Percentiles rank a stretch among this genome's conserved stretches.
phyloP scores from a whole-genome alignment of 257 asterid genomes.

The Solanum pinnatisectum region DNA sequence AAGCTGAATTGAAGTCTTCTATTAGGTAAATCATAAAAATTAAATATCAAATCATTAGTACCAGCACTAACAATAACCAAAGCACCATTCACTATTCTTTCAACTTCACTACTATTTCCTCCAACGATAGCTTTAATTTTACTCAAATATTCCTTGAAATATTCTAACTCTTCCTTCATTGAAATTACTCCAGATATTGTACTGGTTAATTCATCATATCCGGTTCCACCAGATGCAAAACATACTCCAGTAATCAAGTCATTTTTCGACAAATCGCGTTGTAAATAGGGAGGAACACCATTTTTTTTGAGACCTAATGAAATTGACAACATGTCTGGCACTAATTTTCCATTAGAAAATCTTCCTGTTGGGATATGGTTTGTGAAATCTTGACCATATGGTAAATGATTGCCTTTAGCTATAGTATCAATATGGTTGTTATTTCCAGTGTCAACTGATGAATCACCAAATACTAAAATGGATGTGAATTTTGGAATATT shows the following conservation, averaged over 20 bases:
- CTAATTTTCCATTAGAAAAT: slow-evolving; percentile 5
- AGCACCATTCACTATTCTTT: neutral
- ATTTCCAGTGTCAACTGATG: slow-evolving; percentile 9
- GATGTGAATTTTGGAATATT: neutral
- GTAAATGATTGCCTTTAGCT: neutral
- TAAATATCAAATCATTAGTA: slow-evolving; percentile 5
- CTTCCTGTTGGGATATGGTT: neutral
- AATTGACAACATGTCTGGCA: neutral
- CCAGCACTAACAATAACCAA: slow-evolving; percentile 9
- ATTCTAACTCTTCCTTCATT: neutral
- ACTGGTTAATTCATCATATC: slow-evolving; percentile 1
- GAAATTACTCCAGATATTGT: neutral
- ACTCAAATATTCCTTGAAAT: neutral
- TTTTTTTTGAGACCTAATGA: neutral
- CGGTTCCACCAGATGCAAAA: slow-evolving; percentile 8
- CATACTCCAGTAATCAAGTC: slow-evolving; percentile 1
- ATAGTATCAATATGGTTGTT: neutral
- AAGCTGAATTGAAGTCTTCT: neutral
- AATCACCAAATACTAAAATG: slow-evolving; percentile 2
- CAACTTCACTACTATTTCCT: neutral
- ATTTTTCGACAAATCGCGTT: neutral
- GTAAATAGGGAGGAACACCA: neutral
- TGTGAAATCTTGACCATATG: slow-evolving; percentile 4
- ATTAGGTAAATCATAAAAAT: neutral
- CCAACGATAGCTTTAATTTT: neutral